Conservation (phyloP, 2,329 filamentous ascomycete genomes). For the Metarhizium guizhouense region DNA sequence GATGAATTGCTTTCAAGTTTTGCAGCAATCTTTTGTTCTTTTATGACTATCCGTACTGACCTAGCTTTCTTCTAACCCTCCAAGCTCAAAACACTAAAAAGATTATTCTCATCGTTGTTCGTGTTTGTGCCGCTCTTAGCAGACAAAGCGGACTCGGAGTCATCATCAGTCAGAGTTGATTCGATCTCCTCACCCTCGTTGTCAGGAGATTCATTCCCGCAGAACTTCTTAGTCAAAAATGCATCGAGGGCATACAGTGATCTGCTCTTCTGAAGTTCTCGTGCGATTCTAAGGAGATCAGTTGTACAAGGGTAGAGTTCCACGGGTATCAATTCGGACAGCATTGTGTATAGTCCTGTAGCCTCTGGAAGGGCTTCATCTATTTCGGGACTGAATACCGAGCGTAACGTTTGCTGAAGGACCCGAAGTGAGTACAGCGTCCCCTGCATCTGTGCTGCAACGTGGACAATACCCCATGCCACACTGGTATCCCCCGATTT, state of each 20-base stretch:
- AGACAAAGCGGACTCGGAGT: not conserved
- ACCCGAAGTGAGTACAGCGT: constrained; percentile 52
- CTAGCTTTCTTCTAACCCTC: not conserved
- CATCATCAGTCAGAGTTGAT: not conserved
- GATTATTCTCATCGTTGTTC: not conserved
- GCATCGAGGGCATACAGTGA: not conserved
- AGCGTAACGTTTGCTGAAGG: constrained; percentile 27
- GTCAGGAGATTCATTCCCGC: not conserved
- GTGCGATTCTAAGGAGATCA: constrained; percentile 6
- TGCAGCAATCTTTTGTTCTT: not conserved
- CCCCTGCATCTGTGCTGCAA: constrained; percentile 51
- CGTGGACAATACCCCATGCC: constrained; percentile 51
- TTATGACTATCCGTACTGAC: not conserved
- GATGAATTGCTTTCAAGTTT: not conserved
- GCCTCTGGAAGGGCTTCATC: not conserved
- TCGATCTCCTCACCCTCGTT: not conserved
- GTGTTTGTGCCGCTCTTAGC: not conserved
- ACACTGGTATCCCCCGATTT: constrained; percentile 1
- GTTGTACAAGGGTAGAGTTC: constrained; percentile 12
- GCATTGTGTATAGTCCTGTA: constrained; percentile 9
- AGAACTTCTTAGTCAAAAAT: not conserved
- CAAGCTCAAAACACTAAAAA: not conserved
- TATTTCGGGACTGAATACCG: not conserved
- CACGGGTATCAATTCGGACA: constrained; percentile 16
- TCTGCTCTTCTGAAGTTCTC: constrained; percentile 8